Evolutionary conservation across 2,329 filamentous ascomycete genomes (phyloP).

Genomic region (Ustilaginoidea virens): DNA sequence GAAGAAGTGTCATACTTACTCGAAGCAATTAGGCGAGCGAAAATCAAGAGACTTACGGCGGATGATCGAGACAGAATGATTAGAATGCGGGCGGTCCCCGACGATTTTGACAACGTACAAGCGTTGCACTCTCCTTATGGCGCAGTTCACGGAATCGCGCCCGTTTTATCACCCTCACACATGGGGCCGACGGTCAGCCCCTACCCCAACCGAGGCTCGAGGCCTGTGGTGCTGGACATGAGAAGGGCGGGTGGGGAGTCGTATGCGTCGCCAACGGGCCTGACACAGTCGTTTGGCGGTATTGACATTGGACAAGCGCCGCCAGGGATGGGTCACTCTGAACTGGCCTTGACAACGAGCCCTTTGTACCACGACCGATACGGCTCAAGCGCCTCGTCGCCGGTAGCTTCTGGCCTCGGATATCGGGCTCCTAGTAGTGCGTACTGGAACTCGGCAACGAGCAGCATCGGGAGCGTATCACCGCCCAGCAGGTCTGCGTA

Average conservation of each 20-base stretch:
- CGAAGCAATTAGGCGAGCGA: slow-evolving; percentile 44
- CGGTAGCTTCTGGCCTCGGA: slow-evolving; percentile 24
- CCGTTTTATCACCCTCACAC: slow-evolving; percentile 28
- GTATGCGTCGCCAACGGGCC: slow-evolving; percentile 49
- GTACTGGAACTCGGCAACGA: slow-evolving; percentile 3
- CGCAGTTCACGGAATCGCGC: slow-evolving; percentile 37
- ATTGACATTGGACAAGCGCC: slow-evolving; percentile 49
- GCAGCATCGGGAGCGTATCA: slow-evolving; percentile 1
- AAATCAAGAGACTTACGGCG: slow-evolving; percentile 56
- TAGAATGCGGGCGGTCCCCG: slow-evolving; percentile 55
- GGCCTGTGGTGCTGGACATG: slow-evolving; percentile 54
- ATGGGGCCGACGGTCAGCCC: slow-evolving; percentile 28
- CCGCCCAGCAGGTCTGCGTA: background rate
- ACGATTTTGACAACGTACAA: slow-evolving; percentile 56
- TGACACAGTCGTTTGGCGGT: slow-evolving; percentile 51
- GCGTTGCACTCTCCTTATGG: slow-evolving; percentile 54
- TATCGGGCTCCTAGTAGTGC: background rate
- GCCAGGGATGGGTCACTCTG: slow-evolving; percentile 31
- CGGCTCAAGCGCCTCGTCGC: slow-evolving; percentile 32
- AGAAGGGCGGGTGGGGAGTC: slow-evolving; percentile 48
- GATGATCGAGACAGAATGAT: slow-evolving; percentile 58
- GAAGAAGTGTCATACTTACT: no score
- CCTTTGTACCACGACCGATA: slow-evolving; percentile 39
- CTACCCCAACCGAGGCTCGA: slow-evolving; percentile 46
- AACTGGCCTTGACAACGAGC: slow-evolving; percentile 42